Conservation (phyloP, 805 yeast genomes). For the Teunomyces cretensis region DNA sequence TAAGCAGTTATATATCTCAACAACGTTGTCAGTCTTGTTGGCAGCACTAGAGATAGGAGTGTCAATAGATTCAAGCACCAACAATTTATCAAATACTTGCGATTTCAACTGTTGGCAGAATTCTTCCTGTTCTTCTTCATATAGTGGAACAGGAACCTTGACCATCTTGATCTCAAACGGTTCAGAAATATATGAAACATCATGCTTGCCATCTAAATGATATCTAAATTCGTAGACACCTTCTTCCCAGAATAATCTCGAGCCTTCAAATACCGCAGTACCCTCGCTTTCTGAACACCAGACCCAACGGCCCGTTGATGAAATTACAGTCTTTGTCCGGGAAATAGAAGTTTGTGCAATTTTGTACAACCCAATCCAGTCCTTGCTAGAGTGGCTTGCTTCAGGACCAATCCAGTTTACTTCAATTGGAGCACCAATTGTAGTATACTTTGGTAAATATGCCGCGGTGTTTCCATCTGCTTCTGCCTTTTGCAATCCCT, state of each 20-base stretch:
- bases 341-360: constrained; percentile 58
- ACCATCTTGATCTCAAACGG: constrained; percentile 62
- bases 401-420: constrained; percentile 56
- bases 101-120: constrained; percentile 33
- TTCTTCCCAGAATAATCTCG: constrained; percentile 57
- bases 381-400: constrained; percentile 45
- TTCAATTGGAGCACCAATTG: constrained; percentile 53
- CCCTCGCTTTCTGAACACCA: constrained; percentile 43
- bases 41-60: constrained; percentile 26
- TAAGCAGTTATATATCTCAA: constrained; percentile 26
- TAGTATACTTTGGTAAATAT: constrained; percentile 13
- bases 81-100: constrained; percentile 31
- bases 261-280: constrained; percentile 45
- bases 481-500: constrained; percentile 14
- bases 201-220: constrained; percentile 65
- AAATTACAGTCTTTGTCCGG: constrained; percentile 53
- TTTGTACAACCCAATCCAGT: constrained; percentile 79
- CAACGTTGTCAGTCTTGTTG: constrained; percentile 25
- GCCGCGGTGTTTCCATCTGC: constrained; percentile 9
- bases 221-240: constrained; percentile 76
- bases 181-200: constrained; percentile 61
- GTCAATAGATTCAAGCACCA: constrained; percentile 21
- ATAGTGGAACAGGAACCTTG: constrained; percentile 34
- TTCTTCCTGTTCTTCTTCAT: constrained; percentile 25
- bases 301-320: constrained; percentile 68